Conservation (phyloP, 331 rosid genomes). For the Pyrus hybrid region DNA sequence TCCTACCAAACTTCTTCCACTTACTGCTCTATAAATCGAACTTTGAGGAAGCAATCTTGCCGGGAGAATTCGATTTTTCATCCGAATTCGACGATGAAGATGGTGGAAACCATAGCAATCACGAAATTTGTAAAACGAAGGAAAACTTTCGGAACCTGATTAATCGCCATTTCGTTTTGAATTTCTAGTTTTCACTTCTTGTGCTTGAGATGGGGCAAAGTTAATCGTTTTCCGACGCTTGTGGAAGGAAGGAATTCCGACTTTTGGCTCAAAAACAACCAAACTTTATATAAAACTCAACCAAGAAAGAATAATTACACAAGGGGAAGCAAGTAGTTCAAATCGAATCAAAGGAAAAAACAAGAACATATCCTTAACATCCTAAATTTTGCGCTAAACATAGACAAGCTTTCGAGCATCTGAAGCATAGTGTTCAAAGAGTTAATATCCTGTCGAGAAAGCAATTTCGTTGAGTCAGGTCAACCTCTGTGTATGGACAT, state of each 20-base stretch:
- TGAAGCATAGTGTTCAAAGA: slow-evolving; percentile 14
- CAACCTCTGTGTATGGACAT: slow-evolving; percentile 28
- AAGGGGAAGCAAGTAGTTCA: slow-evolving; percentile 1
- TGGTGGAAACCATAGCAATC: background rate
- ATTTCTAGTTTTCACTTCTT: too few species aligned
- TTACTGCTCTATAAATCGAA: background rate
- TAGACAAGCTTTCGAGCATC: slow-evolving; percentile 22
- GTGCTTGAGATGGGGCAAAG: background rate
- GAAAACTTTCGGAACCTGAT: background rate
- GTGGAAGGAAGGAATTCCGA: too few species aligned
- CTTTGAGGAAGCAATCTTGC: background rate
- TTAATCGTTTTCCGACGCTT: background rate
- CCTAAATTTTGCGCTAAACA: slow-evolving; percentile 17
- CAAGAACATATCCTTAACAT: background rate
- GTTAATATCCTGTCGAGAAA: slow-evolving; percentile 19
- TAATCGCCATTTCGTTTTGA: background rate
- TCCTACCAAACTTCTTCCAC: background rate
- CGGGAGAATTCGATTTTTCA: background rate
- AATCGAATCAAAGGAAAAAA: slow-evolving; percentile 12
- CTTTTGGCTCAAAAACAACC: background rate
- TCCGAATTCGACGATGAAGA: background rate
- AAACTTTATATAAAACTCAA: background rate
- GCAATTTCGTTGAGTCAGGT: slow-evolving; percentile 13
- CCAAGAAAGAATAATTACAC: slow-evolving; percentile 7
- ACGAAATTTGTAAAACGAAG: background rate